Evolutionary conservation across 176 grass and related monocot species (phyloP).

Genomic region (Aegilops speltoides): DNA sequence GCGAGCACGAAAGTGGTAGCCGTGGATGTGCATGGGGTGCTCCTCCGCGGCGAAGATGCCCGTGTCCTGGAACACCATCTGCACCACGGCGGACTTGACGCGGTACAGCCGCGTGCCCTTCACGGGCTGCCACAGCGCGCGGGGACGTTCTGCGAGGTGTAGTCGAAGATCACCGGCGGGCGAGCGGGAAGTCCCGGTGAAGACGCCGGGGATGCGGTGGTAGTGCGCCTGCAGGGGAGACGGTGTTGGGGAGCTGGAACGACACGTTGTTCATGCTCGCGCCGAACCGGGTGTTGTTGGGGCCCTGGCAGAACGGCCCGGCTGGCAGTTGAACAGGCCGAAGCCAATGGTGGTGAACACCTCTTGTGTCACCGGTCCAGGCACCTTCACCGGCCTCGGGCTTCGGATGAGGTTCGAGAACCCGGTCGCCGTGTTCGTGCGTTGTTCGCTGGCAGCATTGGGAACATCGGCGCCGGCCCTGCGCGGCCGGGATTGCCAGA

Average conservation of each 20-base stretch:
- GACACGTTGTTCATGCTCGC: slow-evolving; percentile 98
- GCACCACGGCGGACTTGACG: slow-evolving; percentile 63
- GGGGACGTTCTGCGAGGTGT: slow-evolving; percentile 66
- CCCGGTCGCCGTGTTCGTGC: slow-evolving; percentile 53
- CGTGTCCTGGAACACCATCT: slow-evolving; percentile 87
- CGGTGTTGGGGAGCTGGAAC: slow-evolving; percentile 55
- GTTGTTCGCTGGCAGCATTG: slow-evolving; percentile 61
- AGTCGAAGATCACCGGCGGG: slow-evolving; percentile 78
- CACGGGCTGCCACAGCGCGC: slow-evolving; percentile 59
- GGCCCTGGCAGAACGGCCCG: slow-evolving; percentile 52
- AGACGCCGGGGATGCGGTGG: slow-evolving; percentile 63
- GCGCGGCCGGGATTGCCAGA: slow-evolving; percentile 9
- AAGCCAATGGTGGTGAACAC: slow-evolving; percentile 71
- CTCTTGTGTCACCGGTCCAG: slow-evolving; percentile 65
- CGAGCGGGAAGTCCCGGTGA: slow-evolving; percentile 71
- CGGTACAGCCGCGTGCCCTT: slow-evolving; percentile 56
- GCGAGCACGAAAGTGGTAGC: slow-evolving; percentile 89
- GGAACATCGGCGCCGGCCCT: slow-evolving; percentile 49
- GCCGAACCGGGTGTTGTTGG: slow-evolving; percentile 63
- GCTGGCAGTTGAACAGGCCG: slow-evolving; percentile 61
- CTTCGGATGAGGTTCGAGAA: slow-evolving; percentile 64
- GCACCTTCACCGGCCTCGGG: slow-evolving; percentile 53
- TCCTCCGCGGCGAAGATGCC: slow-evolving; percentile 67
- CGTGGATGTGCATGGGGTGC: slow-evolving; percentile 96
- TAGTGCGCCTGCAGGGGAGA: slow-evolving; percentile 67